phyloP scores from a whole-genome alignment of 805 yeast genomes.

The Lipomyces starkeyi region DNA sequence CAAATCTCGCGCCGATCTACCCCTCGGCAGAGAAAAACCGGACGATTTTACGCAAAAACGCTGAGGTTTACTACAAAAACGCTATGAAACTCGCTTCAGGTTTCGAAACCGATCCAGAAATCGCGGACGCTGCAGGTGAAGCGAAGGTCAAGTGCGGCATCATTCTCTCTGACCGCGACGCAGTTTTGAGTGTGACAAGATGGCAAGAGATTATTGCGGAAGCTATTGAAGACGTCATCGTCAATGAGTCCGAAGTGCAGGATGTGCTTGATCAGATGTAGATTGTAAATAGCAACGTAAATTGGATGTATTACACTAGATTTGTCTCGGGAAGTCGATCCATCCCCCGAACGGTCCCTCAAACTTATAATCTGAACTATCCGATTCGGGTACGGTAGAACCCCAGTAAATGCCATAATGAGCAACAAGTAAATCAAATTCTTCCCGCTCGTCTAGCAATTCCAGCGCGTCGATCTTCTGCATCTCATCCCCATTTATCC shows the following conservation, averaged over 20 bases:
- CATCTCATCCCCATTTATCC: slow-evolving; percentile 54
- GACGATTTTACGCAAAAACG: slow-evolving; percentile 37
- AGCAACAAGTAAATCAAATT: slow-evolving; percentile 61
- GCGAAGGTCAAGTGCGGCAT: slow-evolving; percentile 27
- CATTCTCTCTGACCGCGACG: slow-evolving; percentile 15
- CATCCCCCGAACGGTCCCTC: slow-evolving; percentile 3
- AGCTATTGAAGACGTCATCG: slow-evolving; percentile 25
- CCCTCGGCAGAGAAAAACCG: slow-evolving; percentile 38
- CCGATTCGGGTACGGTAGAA: slow-evolving; percentile 8
- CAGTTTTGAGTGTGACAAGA: slow-evolving; percentile 9
- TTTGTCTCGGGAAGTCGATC: slow-evolving; percentile 1
- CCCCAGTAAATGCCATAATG: slow-evolving; percentile 63
- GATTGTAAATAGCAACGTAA: not conserved
- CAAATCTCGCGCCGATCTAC: slow-evolving; percentile 27
- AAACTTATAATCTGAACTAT: not conserved
- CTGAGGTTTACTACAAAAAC: slow-evolving; percentile 40
- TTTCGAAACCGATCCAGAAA: slow-evolving; percentile 11
- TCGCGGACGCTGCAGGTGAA: slow-evolving; percentile 17
- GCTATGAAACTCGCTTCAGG: slow-evolving; percentile 34
- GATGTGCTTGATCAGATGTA: slow-evolving; percentile 3
- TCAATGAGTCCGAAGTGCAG: slow-evolving; percentile 10
- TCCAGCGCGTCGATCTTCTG: slow-evolving; percentile 60
- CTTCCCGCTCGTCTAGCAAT: slow-evolving; percentile 77
- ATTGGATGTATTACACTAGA: not conserved
- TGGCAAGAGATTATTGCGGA: slow-evolving; percentile 20